A percentile compares a stretch with the other conserved stretches of the same genome.
Conservation (phyloP, 2,329 filamentous ascomycete genomes). For the Ceratocystis diversiconidia region DNA sequence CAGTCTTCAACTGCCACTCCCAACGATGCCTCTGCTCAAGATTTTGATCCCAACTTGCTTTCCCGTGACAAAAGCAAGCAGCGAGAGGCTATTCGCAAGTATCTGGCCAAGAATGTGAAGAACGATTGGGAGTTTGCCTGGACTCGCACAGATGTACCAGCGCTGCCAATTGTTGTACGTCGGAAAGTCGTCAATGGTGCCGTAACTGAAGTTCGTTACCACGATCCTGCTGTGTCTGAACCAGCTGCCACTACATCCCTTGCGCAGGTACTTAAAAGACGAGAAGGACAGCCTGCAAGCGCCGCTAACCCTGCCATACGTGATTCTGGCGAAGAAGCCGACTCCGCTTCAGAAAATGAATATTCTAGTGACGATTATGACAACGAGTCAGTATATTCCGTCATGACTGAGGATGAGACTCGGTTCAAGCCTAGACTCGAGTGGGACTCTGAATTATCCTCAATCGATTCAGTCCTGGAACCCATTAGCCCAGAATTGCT, state of each 20-base stretch:
- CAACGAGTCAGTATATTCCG: slow-evolving; percentile 41
- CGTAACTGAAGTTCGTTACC: slow-evolving; percentile 13
- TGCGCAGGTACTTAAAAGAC: slow-evolving; percentile 8
- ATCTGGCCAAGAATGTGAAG: slow-evolving; percentile 39
- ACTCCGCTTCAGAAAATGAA: slow-evolving; percentile 12
- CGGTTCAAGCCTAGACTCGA: slow-evolving; percentile 37
- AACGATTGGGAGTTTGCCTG: slow-evolving; percentile 48
- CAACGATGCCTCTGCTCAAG: slow-evolving; percentile 23
- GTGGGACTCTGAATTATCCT: slow-evolving; percentile 33
- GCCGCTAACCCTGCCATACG: background rate
- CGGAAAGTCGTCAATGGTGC: slow-evolving; percentile 7
- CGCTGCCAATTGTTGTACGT: slow-evolving; percentile 17
- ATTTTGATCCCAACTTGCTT: slow-evolving; percentile 46
- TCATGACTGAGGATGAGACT: slow-evolving; percentile 41
- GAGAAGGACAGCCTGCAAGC: background rate
- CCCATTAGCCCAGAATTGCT: background rate
- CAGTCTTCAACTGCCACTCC: slow-evolving; percentile 20
- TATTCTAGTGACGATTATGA: slow-evolving; percentile 26
- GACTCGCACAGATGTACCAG: slow-evolving; percentile 28
- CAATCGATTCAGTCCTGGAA: slow-evolving; percentile 8
- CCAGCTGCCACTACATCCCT: slow-evolving; percentile 7
- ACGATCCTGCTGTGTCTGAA: slow-evolving; percentile 10
- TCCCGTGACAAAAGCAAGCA: slow-evolving; percentile 48
- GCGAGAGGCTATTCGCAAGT: slow-evolving; percentile 46
- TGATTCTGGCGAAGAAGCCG: slow-evolving; percentile 7